These are phyloP conservation scores for Eurotiales sp. DNA, from an alignment of 2,329 filamentous ascomycete species.

Conservation along the genomic window DNA sequence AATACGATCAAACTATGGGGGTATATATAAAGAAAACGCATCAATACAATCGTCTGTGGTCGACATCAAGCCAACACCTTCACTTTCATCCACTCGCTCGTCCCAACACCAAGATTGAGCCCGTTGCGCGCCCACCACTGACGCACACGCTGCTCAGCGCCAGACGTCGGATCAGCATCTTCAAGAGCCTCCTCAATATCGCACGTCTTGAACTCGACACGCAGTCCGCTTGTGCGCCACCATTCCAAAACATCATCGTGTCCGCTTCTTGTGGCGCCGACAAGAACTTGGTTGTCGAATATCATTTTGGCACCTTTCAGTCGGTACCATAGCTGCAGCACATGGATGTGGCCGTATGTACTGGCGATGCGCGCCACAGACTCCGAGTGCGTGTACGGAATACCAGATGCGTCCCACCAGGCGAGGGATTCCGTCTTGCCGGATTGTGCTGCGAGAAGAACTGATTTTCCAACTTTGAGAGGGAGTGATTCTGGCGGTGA, in stretches of 20 bases:
- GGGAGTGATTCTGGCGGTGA: slow-evolving; percentile 50
- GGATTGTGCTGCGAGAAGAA: slow-evolving; percentile 78
- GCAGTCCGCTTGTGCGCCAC: slow-evolving; percentile 73
- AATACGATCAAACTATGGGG: slow-evolving; percentile 3
- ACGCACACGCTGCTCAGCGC: slow-evolving; percentile 67
- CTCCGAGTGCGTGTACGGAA: slow-evolving; percentile 75
- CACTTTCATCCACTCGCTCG: slow-evolving; percentile 85
- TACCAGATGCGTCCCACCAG: slow-evolving; percentile 83
- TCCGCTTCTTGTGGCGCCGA: slow-evolving; percentile 82
- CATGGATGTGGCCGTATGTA: slow-evolving; percentile 76
- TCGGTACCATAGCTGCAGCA: slow-evolving; percentile 78
- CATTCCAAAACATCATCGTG: slow-evolving; percentile 83
- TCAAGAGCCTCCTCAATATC: slow-evolving; percentile 94
- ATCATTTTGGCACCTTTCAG: slow-evolving; percentile 72
- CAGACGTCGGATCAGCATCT: slow-evolving; percentile 65
- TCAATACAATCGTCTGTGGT: not conserved
- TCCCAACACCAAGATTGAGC: slow-evolving; percentile 73
- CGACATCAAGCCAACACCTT: slow-evolving; percentile 56
- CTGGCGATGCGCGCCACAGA: slow-evolving; percentile 79
- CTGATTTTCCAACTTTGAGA: slow-evolving; percentile 78
- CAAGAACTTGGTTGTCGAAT: slow-evolving; percentile 78
- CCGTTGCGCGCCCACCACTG: slow-evolving; percentile 87
- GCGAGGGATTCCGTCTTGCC: slow-evolving; percentile 72
- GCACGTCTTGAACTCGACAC: slow-evolving; percentile 89
- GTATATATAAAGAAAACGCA: slow-evolving; percentile 12